Percentiles rank a stretch among this genome's conserved stretches.
Conservation (phyloP, 169 alveolate species). For the Plasmodium inui region DNA sequence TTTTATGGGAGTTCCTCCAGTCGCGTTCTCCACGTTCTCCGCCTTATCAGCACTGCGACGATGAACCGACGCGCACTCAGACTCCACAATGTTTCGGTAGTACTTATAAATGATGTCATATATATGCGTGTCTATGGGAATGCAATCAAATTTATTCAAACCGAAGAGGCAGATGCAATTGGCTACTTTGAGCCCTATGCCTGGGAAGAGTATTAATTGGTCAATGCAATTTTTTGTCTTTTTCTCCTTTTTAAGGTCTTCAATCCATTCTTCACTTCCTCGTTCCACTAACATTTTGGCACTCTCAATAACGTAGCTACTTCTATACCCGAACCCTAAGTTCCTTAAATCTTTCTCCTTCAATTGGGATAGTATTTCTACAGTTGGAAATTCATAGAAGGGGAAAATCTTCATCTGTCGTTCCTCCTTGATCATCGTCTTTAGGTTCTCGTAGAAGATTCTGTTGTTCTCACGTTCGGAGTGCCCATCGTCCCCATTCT, state of each 20-base stretch:
- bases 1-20: background rate
- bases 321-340: slow-evolving; percentile 81
- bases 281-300: slow-evolving; percentile 64
- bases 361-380: slow-evolving; percentile 65
- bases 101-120: slow-evolving; percentile 70
- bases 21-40: background rate
- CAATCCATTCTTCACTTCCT: slow-evolving; percentile 76
- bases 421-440: slow-evolving; percentile 40
- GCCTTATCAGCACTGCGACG: background rate
- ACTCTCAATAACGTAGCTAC: slow-evolving; percentile 75
- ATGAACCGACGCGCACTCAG: background rate
- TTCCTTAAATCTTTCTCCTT: slow-evolving; percentile 65
- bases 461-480: background rate
- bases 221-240: slow-evolving; percentile 43
- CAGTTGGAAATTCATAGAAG: slow-evolving; percentile 80
- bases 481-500: background rate
- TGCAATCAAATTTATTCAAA: slow-evolving; percentile 84
- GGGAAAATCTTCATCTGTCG: slow-evolving; percentile 12
- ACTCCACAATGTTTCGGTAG: slow-evolving; percentile 31
- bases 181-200: slow-evolving; percentile 94
- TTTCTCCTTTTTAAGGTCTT: slow-evolving; percentile 51
- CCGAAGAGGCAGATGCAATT: slow-evolving; percentile 92
- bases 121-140: slow-evolving; percentile 95
- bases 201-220: slow-evolving; percentile 80
- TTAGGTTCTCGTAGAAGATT: slow-evolving; percentile 49